phyloP scores from a whole-genome alignment of 1,139 yeast species.

The Saccharomyces hybrid region DNA sequence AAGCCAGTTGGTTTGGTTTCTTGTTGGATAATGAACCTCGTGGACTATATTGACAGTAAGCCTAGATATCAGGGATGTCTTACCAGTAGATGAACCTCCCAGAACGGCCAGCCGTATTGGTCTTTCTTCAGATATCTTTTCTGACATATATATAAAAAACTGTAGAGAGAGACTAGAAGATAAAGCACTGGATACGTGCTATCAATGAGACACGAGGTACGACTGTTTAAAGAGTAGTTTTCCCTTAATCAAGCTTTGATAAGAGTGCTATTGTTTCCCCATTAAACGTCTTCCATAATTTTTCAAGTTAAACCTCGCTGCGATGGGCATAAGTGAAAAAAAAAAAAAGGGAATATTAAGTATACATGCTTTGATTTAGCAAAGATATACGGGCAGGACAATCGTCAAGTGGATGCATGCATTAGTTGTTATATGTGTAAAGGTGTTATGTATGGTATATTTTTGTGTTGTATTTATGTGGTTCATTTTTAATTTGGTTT shows the following conservation, averaged over 20 bases:
- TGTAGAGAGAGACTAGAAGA: too few relatives aligned
- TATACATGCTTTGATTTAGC: neutral
- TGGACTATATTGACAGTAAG: conserved; percentile 42
- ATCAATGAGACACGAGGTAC: too few relatives aligned
- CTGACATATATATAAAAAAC: neutral
- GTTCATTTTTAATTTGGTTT: neutral
- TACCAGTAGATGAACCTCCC: conserved; percentile 34
- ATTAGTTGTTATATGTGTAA: neutral
- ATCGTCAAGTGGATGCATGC: neutral
- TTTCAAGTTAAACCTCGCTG: neutral
- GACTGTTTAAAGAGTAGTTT: neutral
- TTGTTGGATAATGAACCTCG: conserved; percentile 54
- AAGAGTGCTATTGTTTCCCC: neutral
- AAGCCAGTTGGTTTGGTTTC: conserved; percentile 45
- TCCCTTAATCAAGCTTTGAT: too few relatives aligned
- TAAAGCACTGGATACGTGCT: too few relatives aligned
- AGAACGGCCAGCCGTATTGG: conserved; percentile 31
- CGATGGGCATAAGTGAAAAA: neutral
- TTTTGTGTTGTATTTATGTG: neutral
- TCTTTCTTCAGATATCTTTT: conserved; percentile 16
- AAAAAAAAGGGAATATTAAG: neutral
- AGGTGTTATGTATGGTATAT: neutral
- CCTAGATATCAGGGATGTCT: conserved; percentile 40
- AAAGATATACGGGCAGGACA: neutral
- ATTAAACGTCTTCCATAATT: neutral